Percentiles rank a stretch among this genome's conserved stretches.
phyloP scores from a whole-genome alignment of 1,284 basidiomycete species.

The Fomitopsis palustris region DNA sequence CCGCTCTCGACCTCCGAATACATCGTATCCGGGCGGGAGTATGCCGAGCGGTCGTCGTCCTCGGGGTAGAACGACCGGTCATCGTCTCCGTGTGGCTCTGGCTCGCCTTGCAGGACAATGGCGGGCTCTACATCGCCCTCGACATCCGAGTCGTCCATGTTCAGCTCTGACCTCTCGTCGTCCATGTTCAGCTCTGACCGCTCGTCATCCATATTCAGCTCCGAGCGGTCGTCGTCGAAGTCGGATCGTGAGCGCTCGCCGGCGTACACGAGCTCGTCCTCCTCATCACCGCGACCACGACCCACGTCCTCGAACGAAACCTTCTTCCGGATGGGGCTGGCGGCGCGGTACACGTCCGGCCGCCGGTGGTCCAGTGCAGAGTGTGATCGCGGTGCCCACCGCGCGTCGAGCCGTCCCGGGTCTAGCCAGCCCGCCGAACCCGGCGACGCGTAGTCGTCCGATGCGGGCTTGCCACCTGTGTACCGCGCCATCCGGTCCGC shows the following conservation, averaged over 20 bases:
- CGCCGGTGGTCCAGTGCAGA: conserved; percentile 17
- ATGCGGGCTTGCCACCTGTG: conserved; percentile 11
- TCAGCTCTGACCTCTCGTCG: conserved; percentile 8
- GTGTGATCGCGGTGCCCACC: conserved; percentile 23
- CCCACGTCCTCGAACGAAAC: conserved; percentile 7
- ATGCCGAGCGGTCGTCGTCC: conserved; percentile 19
- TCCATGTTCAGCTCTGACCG: conserved; percentile 17
- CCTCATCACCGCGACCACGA: not conserved
- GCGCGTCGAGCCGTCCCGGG: conserved; percentile 12
- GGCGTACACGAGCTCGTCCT: not conserved
- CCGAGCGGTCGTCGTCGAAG: too few relatives aligned
- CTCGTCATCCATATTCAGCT: conserved; percentile 15
- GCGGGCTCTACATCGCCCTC: not conserved
- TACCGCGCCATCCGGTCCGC: conserved; percentile 4
- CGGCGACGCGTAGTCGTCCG: conserved; percentile 10
- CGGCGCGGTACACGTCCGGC: conserved; percentile 10
- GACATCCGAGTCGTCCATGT: not conserved
- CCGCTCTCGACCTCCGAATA: conserved; percentile 24
- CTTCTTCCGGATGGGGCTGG: not conserved
- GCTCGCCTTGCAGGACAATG: conserved; percentile 2
- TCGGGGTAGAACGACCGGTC: conserved; percentile 19
- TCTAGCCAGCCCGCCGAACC: conserved; percentile 4
- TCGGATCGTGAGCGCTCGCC: too few relatives aligned
- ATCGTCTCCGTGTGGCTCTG: conserved; percentile 13
- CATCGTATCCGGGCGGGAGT: conserved; percentile 13